Conservation (phyloP, 805 yeast species). For the Kuraishia ogatae region DNA sequence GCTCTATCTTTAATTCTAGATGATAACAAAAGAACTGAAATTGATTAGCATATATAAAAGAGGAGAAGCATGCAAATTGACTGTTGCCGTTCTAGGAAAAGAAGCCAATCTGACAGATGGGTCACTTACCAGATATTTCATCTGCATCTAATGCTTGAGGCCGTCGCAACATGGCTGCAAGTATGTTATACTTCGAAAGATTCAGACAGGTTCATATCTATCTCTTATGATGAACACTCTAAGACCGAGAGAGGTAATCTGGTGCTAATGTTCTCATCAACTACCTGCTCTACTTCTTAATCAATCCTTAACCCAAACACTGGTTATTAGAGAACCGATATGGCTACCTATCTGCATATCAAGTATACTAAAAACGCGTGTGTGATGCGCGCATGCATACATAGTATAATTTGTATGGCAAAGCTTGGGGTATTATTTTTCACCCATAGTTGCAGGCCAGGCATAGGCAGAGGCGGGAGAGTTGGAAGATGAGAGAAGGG, state of each 20-base stretch:
- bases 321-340: not conserved
- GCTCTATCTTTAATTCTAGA: constrained; percentile 36
- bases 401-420: not conserved
- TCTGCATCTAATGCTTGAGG: not conserved
- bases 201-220: not conserved
- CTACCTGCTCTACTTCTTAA: too few relatives aligned
- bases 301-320: not conserved
- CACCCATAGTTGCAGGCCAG: not conserved
- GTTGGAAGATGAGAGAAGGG: not conserved
- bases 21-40: constrained; percentile 28
- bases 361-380: not conserved
- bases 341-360: not conserved
- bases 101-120: too few relatives aligned
- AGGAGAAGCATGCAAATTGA: not conserved
- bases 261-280: too few relatives aligned
- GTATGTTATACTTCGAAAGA: not conserved
- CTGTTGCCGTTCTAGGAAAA: too few relatives aligned
- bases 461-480: not conserved
- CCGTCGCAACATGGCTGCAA: not conserved
- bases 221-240: too few relatives aligned
- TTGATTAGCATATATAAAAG: not conserved
- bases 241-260: too few relatives aligned
- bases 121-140: not conserved
- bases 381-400: not conserved
- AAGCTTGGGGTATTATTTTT: not conserved